Conservation (phyloP, 306 rosid genomes). For the Ochetophila trinervis region DNA sequence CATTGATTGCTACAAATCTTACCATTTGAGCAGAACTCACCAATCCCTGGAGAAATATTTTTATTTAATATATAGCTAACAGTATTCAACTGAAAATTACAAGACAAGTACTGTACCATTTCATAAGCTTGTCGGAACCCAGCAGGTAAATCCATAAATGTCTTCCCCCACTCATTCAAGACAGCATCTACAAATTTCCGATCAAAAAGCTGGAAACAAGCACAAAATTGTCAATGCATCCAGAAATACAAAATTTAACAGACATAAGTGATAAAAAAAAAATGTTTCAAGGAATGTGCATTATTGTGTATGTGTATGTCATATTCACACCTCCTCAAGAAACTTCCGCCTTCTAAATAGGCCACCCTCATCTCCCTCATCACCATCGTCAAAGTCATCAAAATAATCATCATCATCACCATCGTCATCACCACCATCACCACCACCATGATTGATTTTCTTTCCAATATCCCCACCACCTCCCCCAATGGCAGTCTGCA, state of each 20-base stretch:
- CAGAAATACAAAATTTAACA: slow-evolving; percentile 22
- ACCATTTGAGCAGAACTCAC: slow-evolving; percentile 99
- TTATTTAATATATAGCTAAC: slow-evolving; percentile 34
- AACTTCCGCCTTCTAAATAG: slow-evolving; percentile 78
- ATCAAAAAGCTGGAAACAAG: slow-evolving; percentile 75
- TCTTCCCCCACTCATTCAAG: slow-evolving; percentile 89
- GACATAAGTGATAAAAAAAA: slow-evolving; percentile 4
- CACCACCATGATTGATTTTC: slow-evolving; percentile 83
- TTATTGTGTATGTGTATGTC: slow-evolving; percentile 9
- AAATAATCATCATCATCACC: slow-evolving; percentile 96
- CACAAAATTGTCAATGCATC: slow-evolving; percentile 26
- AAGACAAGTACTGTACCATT: slow-evolving; percentile 52
- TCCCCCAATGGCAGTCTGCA: slow-evolving; percentile 87
- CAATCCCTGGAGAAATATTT: slow-evolving; percentile 63
- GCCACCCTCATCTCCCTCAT: slow-evolving; percentile 97
- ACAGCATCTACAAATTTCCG: slow-evolving; percentile 92
- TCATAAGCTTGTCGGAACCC: slow-evolving; percentile 98
- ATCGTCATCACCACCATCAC: slow-evolving; percentile 93
- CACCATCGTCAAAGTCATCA: slow-evolving; percentile 96
- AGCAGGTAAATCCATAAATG: slow-evolving; percentile 96
- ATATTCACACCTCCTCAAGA: slow-evolving; percentile 78
- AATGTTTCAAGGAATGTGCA: not conserved
- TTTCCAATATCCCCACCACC: slow-evolving; percentile 94
- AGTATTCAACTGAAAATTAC: slow-evolving; percentile 21
- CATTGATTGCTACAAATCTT: slow-evolving; percentile 70